Conservation (phyloP, 306 rosid species). For the Astragalus membranaceus region DNA sequence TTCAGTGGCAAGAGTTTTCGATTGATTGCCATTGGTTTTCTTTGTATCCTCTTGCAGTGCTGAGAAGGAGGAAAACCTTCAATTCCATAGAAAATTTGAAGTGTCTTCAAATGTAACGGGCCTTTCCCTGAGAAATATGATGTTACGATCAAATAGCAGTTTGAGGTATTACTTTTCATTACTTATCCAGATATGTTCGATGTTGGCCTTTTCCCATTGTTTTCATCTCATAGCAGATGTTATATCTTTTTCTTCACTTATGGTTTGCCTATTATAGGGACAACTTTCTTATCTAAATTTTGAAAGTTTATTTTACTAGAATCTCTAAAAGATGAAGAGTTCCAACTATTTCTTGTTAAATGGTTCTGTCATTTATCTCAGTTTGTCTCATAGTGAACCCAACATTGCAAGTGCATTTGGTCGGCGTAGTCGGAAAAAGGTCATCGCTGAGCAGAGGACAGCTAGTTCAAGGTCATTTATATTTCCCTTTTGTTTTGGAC, state of each 20-base stretch:
- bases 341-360: slow-evolving; percentile 37
- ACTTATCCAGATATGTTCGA: not conserved
- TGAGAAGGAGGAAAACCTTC: slow-evolving; percentile 81
- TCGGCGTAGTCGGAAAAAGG: slow-evolving; percentile 97
- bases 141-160: slow-evolving; percentile 59
- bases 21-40: slow-evolving; percentile 22
- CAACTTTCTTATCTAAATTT: slow-evolving; percentile 1
- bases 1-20: slow-evolving; percentile 3
- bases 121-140: slow-evolving; percentile 65
- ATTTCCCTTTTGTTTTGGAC: slow-evolving; percentile 24
- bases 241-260: not conserved
- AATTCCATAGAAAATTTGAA: slow-evolving; percentile 60
- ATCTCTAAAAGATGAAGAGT: slow-evolving; percentile 25
- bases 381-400: slow-evolving; percentile 99
- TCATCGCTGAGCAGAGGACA: slow-evolving; percentile 94
- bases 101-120: slow-evolving; percentile 56
- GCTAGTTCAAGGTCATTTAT: slow-evolving; percentile 95
- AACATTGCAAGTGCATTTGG: slow-evolving; percentile 92
- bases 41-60: slow-evolving; percentile 36
- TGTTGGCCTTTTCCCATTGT: slow-evolving; percentile 6
- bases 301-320: slow-evolving; percentile 25
- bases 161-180: slow-evolving; percentile 47
- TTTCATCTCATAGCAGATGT: slow-evolving; percentile 14
- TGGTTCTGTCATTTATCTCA: slow-evolving; percentile 52
- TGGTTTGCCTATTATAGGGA: slow-evolving; percentile 3